phyloP scores from a whole-genome alignment of 2,329 filamentous ascomycete species.

The Phaeosphaeriaceae sp. region DNA sequence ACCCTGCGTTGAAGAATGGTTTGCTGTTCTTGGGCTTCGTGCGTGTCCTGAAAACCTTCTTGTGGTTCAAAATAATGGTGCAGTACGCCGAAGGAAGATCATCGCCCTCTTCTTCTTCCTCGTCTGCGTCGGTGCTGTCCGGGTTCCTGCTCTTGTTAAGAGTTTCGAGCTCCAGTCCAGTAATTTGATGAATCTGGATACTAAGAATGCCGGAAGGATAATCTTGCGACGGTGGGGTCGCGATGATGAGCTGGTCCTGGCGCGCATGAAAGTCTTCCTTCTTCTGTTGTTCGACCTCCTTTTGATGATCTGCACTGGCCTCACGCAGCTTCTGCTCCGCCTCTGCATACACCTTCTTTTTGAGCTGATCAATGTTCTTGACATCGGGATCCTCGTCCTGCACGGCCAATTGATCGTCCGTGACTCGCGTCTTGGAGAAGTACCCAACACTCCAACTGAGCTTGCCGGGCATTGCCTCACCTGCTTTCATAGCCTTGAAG shows the following conservation, averaged over 20 bases:
- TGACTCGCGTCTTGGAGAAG: slow-evolving; percentile 71
- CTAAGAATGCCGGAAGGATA: slow-evolving; percentile 72
- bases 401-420: slow-evolving; percentile 65
- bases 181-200: slow-evolving; percentile 76
- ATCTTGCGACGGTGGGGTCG: slow-evolving; percentile 67
- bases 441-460: slow-evolving; percentile 75
- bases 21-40: slow-evolving; percentile 81
- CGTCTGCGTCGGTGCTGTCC: slow-evolving; percentile 59
- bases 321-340: slow-evolving; percentile 72
- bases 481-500: slow-evolving; percentile 69
- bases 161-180: slow-evolving; percentile 68
- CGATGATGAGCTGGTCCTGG: slow-evolving; percentile 70
- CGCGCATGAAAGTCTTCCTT: slow-evolving; percentile 67
- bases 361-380: slow-evolving; percentile 64
- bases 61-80: slow-evolving; percentile 75
- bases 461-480: slow-evolving; percentile 72
- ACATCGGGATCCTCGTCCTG: slow-evolving; percentile 68
- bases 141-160: slow-evolving; percentile 62
- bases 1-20: slow-evolving; percentile 80
- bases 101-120: slow-evolving; percentile 67
- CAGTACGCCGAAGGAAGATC: slow-evolving; percentile 75
- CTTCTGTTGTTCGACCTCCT: slow-evolving; percentile 72
- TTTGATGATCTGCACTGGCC: slow-evolving; percentile 64
- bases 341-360: slow-evolving; percentile 60
- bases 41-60: slow-evolving; percentile 71